A percentile compares a stretch with the other conserved stretches of the same genome.
Conservation (phyloP, 352 stramenopile species). For the Globisporangium ultimum region DNA sequence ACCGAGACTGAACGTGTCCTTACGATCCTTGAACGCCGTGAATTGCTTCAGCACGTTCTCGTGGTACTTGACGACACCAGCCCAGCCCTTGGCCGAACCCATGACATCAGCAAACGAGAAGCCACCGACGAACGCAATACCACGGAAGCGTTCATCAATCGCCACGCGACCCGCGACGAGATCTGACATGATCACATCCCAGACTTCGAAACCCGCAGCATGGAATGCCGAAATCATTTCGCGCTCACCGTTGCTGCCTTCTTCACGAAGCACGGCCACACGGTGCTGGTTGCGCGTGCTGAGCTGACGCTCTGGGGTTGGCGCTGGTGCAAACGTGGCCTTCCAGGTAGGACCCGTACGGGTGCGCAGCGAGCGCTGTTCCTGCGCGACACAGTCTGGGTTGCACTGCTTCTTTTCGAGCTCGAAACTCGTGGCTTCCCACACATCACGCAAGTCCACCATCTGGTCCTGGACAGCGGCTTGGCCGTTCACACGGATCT, state of each 20-base stretch:
- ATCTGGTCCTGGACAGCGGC: conserved; percentile 72
- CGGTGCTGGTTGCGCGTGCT: conserved; percentile 88
- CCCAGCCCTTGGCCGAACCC: conserved; percentile 98
- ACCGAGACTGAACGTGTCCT: conserved; percentile 98
- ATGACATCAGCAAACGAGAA: conserved; percentile 99
- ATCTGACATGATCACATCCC: conserved; percentile 98
- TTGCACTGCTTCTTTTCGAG: conserved; percentile 98
- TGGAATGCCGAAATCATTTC: conserved; percentile 99
- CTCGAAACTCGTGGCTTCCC: conserved; percentile 98
- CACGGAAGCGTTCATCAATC: conserved; percentile 93
- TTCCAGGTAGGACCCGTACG: conserved; percentile 88
- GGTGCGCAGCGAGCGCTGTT: conserved; percentile 89
- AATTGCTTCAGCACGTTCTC: conserved; percentile 95
- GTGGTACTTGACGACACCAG: conserved; percentile 97
- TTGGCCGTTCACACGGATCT: conserved; percentile 87
- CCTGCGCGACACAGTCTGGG: conserved; percentile 92
- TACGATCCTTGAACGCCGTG: conserved; percentile 91
- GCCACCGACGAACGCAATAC: conserved; percentile 97
- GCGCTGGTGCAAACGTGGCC: conserved; percentile 82
- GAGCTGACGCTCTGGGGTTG: conserved; percentile 81
- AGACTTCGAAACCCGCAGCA: conserved; percentile 96
- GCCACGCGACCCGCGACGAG: conserved; percentile 89
- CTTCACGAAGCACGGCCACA: conserved; percentile 96
- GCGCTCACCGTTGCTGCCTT: conserved; percentile 98
- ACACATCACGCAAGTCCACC: conserved; percentile 92